phyloP scores from a whole-genome alignment of 169 alveolate genomes.

The Plasmodium vivax region DNA sequence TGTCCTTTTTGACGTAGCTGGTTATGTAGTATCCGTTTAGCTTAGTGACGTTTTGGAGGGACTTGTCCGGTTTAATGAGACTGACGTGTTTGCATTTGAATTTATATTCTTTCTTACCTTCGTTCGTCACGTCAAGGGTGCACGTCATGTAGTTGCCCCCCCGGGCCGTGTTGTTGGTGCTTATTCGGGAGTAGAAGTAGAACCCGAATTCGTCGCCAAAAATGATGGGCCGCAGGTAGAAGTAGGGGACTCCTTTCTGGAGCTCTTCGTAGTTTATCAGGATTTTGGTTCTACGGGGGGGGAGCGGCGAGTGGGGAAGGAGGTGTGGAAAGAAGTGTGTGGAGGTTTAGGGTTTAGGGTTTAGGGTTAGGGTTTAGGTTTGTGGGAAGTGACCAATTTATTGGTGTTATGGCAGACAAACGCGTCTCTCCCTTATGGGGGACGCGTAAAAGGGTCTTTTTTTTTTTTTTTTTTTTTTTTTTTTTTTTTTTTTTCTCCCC shows the following conservation, averaged over 20 bases:
- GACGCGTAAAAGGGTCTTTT: background rate
- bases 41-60: conserved; percentile 4
- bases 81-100: background rate
- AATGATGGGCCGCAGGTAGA: background rate
- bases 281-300: background rate
- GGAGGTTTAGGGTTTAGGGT: too few species aligned
- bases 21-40: conserved; percentile 7
- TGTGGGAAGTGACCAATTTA: too few species aligned
- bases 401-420: background rate
- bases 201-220: conserved; percentile 1
- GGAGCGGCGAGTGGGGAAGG: background rate
- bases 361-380: too few species aligned
- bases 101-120: background rate
- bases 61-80: background rate
- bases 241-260: background rate
- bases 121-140: background rate
- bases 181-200: background rate
- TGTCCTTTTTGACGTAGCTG: background rate
- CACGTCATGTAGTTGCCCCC: conserved; percentile 3
- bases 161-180: background rate
- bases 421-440: background rate
- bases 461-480: background rate
- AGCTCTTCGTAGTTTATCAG: background rate
- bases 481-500: background rate
- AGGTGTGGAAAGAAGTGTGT: background rate